A percentile compares a stretch with the other conserved stretches of the same genome.
phyloP scores from a whole-genome alignment of 108 stramenopile species.

The Fragilariopsis cylindrus region DNA sequence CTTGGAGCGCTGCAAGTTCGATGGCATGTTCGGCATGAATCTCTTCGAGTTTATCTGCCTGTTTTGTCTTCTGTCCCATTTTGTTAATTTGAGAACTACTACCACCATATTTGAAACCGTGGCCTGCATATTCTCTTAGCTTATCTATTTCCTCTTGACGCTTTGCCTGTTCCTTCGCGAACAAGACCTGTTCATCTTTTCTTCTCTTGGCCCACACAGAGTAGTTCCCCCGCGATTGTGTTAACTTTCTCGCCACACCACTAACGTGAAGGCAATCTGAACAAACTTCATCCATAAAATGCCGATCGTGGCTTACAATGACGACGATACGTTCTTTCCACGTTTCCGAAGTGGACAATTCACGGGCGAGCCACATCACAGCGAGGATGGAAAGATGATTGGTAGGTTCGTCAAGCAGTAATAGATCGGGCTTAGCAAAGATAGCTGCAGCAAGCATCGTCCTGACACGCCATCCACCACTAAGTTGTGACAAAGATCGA shows the following conservation, averaged over 20 bases:
- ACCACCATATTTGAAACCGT: slow-evolving; percentile 50
- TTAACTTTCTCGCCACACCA: slow-evolving; percentile 30
- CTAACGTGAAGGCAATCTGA: slow-evolving; percentile 59
- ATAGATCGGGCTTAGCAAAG: slow-evolving; percentile 72
- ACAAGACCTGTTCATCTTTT: slow-evolving; percentile 23
- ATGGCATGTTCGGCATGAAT: slow-evolving; percentile 21
- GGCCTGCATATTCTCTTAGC: slow-evolving; percentile 42
- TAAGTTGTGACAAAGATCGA: slow-evolving; percentile 44
- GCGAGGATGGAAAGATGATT: slow-evolving; percentile 91
- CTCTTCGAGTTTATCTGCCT: slow-evolving; percentile 45
- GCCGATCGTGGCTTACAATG: slow-evolving; percentile 90
- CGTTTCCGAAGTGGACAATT: slow-evolving; percentile 58
- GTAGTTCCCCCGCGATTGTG: slow-evolving; percentile 30
- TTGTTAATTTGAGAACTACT: slow-evolving; percentile 37
- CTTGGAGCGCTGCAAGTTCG: slow-evolving; percentile 38
- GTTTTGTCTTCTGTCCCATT: slow-evolving; percentile 53
- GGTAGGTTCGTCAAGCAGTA: slow-evolving; percentile 64
- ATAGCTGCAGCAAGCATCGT: slow-evolving; percentile 83
- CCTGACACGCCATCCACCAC: slow-evolving; percentile 96
- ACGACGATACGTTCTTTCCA: slow-evolving; percentile 59
- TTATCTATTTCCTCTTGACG: slow-evolving; percentile 35
- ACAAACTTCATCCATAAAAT: slow-evolving; percentile 86
- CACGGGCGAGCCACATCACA: slow-evolving; percentile 81
- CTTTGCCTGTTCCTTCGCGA: slow-evolving; percentile 21
- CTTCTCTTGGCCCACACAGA: slow-evolving; percentile 27